Conservation (phyloP, 2,329 filamentous ascomycete genomes). For the Mycosphaerella arachidis region DNA sequence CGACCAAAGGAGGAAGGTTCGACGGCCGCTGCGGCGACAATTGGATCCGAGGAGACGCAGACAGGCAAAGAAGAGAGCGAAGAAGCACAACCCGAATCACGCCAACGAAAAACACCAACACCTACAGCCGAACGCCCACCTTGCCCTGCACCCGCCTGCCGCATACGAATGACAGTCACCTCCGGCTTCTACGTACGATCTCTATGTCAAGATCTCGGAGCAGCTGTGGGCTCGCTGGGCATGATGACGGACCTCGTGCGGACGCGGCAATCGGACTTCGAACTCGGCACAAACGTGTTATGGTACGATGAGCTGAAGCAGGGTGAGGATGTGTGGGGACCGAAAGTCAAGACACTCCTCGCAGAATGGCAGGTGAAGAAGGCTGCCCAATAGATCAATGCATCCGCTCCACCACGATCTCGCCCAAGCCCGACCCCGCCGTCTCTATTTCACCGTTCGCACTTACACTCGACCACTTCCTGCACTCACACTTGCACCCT, state of each 20-base stretch:
- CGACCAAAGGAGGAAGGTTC: conserved; percentile 33
- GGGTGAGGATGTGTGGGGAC: conserved; percentile 78
- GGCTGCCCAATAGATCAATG: neutral
- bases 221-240: conserved; percentile 73
- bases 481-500: no score
- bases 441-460: no score
- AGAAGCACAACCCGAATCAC: conserved; percentile 27
- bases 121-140: conserved; percentile 8
- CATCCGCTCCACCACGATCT: neutral
- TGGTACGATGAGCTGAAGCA: conserved; percentile 72
- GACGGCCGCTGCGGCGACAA: neutral
- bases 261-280: conserved; percentile 75
- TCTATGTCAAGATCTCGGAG: conserved; percentile 85
- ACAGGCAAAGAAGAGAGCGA: neutral
- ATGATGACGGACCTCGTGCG: conserved; percentile 83
- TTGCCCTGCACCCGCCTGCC: conserved; percentile 63
- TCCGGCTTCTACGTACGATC: conserved; percentile 96
- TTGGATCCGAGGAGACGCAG: neutral
- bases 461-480: no score
- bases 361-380: conserved; percentile 30
- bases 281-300: conserved; percentile 67
- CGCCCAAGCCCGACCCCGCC: neutral
- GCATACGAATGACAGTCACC: conserved; percentile 84
- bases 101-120: neutral
- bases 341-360: conserved; percentile 60